Evolutionary conservation across 352 stramenopile genomes (phyloP).

Genomic region (Phytophthora pisi): DNA sequence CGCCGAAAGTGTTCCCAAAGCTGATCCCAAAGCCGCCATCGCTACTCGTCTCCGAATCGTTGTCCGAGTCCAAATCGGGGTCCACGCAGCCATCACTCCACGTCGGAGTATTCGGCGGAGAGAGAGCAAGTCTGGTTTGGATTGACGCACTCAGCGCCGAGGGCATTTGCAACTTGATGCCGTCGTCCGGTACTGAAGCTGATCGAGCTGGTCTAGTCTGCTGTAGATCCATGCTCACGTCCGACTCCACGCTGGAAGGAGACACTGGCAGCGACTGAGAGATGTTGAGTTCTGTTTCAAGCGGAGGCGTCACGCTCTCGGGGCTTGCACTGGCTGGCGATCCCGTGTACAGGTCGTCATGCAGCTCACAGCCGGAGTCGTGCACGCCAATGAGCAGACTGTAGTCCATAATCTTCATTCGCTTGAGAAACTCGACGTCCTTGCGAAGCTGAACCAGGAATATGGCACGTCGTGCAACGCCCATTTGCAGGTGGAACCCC

Average conservation of each 20-base stretch:
- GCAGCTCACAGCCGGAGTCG: constrained; percentile 67
- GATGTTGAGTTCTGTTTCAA: not conserved
- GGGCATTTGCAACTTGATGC: constrained; percentile 12
- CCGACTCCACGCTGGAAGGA: constrained; percentile 21
- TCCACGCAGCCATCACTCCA: constrained; percentile 25
- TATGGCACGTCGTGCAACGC: constrained; percentile 64
- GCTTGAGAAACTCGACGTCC: constrained; percentile 91
- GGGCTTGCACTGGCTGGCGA: constrained; percentile 20
- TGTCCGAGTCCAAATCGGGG: constrained; percentile 40
- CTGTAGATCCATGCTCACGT: constrained; percentile 2
- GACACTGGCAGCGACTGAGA: constrained; percentile 55
- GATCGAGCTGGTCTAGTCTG: constrained; percentile 21
- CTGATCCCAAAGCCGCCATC: constrained; percentile 30
- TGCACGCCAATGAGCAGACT: constrained; percentile 93
- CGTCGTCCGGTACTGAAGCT: constrained; percentile 16
- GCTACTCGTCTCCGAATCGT: constrained; percentile 52
- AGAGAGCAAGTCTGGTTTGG: constrained; percentile 29
- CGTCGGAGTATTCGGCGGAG: constrained; percentile 28
- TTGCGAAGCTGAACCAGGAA: constrained; percentile 89
- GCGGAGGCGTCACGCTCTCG: constrained; percentile 13
- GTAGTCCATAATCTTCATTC: constrained; percentile 97
- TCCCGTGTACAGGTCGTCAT: constrained; percentile 54
- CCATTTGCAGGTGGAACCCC: constrained; percentile 87
- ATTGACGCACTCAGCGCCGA: constrained; percentile 7
- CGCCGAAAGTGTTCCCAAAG: constrained; percentile 27